Evolutionary conservation across 495 filamentous ascomycete species (phyloP).

Genomic region (Hapsidospora chrysogenum): DNA sequence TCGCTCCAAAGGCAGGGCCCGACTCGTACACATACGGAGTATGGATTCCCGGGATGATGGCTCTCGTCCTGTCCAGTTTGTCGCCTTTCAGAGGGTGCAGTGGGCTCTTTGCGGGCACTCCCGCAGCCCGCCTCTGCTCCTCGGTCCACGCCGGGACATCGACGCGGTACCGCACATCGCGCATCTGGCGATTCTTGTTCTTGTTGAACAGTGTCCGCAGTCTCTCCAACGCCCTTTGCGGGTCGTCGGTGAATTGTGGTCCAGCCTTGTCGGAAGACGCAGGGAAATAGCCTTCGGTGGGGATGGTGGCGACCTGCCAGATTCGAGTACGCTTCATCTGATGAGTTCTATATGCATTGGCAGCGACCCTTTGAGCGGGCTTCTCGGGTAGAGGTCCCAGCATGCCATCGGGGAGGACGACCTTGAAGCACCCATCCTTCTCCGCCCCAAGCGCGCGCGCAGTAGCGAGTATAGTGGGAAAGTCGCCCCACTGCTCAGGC

Average conservation of each 20-base stretch:
- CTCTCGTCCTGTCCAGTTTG: constrained; percentile 5
- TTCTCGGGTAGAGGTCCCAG: constrained; percentile 1
- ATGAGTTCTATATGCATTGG: constrained; percentile 3
- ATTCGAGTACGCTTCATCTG: neutral
- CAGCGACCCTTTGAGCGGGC: constrained; percentile 1
- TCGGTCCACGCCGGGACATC: constrained; percentile 6
- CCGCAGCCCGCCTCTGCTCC: constrained; percentile 1
- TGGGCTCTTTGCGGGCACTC: constrained; percentile 1
- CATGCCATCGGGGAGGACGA: constrained; percentile 3
- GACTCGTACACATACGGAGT: constrained; percentile 8
- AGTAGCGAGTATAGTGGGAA: constrained; percentile 3
- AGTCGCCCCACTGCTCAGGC: constrained; percentile 5
- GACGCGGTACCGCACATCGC: constrained; percentile 4
- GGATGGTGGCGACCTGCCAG: constrained; percentile 1
- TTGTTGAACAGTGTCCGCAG: constrained; percentile 5
- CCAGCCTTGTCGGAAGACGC: neutral
- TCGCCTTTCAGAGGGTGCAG: constrained; percentile 6
- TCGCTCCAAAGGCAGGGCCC: constrained; percentile 4
- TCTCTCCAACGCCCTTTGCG: neutral
- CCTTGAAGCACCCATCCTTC: constrained; percentile 5
- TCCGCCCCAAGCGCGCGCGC: constrained; percentile 1
- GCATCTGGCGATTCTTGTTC: constrained; percentile 4
- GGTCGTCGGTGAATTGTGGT: neutral
- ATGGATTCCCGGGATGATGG: constrained; percentile 5
- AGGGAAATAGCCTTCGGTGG: neutral